Percentiles rank a stretch among this genome's conserved stretches.
Evolutionary conservation across 2,329 filamentous ascomycete species (phyloP).

Genomic region (Colletotrichum paranaense): DNA sequence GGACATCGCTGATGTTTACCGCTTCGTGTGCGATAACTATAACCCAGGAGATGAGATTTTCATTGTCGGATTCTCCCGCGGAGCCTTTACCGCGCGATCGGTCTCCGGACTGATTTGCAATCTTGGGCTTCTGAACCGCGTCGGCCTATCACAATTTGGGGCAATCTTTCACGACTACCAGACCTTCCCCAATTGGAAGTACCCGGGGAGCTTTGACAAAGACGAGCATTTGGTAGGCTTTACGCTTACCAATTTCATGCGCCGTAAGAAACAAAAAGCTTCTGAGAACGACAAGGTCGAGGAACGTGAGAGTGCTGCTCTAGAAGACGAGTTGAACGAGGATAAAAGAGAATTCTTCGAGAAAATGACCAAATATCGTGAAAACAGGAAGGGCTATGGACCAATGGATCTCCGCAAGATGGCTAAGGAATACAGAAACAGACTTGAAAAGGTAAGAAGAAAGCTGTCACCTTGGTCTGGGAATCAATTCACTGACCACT

Average conservation of each 20-base stretch:
- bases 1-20: slow-evolving; percentile 49
- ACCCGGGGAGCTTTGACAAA: neutral
- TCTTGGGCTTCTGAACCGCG: slow-evolving; percentile 32
- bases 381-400: neutral
- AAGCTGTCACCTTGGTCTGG: neutral
- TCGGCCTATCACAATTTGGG: slow-evolving; percentile 29
- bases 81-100: slow-evolving; percentile 50
- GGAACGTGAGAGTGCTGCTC: neutral
- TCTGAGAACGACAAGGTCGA: neutral
- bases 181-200: slow-evolving; percentile 27
- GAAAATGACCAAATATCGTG: neutral
- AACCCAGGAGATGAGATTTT: slow-evolving; percentile 47
- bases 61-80: slow-evolving; percentile 49
- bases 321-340: slow-evolving; percentile 3
- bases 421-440: slow-evolving; percentile 12
- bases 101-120: slow-evolving; percentile 42
- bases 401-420: slow-evolving; percentile 10
- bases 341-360: slow-evolving; percentile 13
- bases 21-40: slow-evolving; percentile 50
- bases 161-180: slow-evolving; percentile 36
- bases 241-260: slow-evolving; percentile 4
- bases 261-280: neutral
- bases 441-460: slow-evolving; percentile 14
- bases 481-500: neutral
- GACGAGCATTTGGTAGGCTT: slow-evolving; percentile 26